Evolutionary conservation across 2,329 filamentous ascomycete species (phyloP), one percentile per base, ranked within the genome.

Genomic region (Epichloe amarillans): DNA sequence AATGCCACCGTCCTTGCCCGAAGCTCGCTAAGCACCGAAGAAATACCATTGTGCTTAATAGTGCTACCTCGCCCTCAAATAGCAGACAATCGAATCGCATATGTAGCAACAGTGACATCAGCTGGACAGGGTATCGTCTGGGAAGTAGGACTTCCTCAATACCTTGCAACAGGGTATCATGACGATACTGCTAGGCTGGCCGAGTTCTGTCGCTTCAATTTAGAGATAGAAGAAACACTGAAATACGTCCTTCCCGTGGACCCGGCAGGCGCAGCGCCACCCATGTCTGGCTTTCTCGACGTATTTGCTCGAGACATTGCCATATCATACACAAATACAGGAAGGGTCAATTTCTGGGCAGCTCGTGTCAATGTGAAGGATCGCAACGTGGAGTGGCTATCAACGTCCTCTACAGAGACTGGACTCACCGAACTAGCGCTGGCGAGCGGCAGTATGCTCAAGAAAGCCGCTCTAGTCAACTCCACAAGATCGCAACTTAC

Each of bases 301-400:
- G 79, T 87, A 0, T 95, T 95, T 64, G 86, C 88, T 11, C 81
- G 84, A 39, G 89, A 95, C 61, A 81, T 94, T 47, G 88, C 88
- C 12, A 81, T 95, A 26, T 93, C 89, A 1, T 95, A 93, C 62
- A 91, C 86, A 0, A 73, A 79, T 21, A 76, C 75, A 10, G 90
- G 89, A 0, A 71, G 83, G 5, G 76, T 95, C 42, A 82, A 85
- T 53, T 91, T 90, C 39, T 95, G 89, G 88, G 89, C 89, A 3
- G 87, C 87, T 3, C 80, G 83, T 50, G 75, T 95, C 37, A 78
- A 88, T 57, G 63, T 70, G 4, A 69, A 74, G 26, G 69, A 72
- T n/a, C 66, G 70, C 8, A 76, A 73, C 39, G 75, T 93, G 8
- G 84, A 90, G 55, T 95, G 89, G 88, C 71, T 95, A 2, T 77